Base-by-base conservation (phyloP, 495 filamentous ascomycete species). In the Penicillium coffeae region DNA sequence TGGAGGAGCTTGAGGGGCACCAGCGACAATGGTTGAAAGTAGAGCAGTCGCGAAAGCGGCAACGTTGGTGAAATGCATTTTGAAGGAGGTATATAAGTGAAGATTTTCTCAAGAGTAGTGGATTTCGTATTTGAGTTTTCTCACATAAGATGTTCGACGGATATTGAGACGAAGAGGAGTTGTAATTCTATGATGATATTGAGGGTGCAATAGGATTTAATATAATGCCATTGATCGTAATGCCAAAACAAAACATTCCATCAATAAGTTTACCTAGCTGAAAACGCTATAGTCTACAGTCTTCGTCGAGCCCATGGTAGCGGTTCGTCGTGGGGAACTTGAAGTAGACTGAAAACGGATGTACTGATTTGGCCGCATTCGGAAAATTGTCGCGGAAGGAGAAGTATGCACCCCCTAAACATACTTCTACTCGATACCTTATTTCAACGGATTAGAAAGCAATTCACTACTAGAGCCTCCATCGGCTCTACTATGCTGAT, bases 1-100 rank as follows among this genome's bases (percentile, higher is more conserved):
- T 13, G 27, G n/a, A 5, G 16, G 20, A n/a, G 16, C 13, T 10
- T 39, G 6, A 16, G 53, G 50, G 22, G 52, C 46, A 25, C 52
- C 52, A 13, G 52, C 20, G 42, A 15, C 45, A 13, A 40, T 21
- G 35, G 48, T 33, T 36, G 50, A 32, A 40, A 62, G 44, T 46
- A 55, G 40, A 45, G 46, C 42, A 38, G 42, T 33, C 13, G 42
- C 42, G n/a, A 62, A 20, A n/a, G 58, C 45, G 37, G 52, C 42
- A 25, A 27, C 21, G 38, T 47, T 54, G 34, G 41, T 46, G 48
- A 62, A 45, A 15, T 54, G 52, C 59, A 62, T 62, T 35, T 32
- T 54, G 44, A 21, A 27, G 7, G 21, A 10, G 25, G 10, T 30
- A 5, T 30, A 4, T 10, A 30, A 30, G 25, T 30, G 4, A 10